These are phyloP conservation scores for Pelargonium australe DNA, from an alignment of 441 rosid species.

Conservation along the genomic window DNA sequence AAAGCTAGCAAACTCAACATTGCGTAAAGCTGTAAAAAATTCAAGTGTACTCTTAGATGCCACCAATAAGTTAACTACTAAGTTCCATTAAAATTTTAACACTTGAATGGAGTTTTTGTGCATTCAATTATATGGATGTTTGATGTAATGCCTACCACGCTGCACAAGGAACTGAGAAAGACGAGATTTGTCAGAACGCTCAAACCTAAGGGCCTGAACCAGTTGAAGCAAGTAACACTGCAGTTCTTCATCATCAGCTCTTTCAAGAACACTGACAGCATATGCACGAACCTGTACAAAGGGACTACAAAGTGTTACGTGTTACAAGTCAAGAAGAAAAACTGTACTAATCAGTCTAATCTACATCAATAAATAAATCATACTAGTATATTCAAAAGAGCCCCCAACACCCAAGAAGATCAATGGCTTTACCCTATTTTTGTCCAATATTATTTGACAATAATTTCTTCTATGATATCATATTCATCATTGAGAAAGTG, in stretches of 20 bases:
- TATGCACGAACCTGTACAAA: slow-evolving; percentile 89
- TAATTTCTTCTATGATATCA: not conserved
- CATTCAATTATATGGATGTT: slow-evolving; percentile 1
- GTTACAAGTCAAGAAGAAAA: slow-evolving; percentile 3
- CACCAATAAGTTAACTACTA: slow-evolving; percentile 17
- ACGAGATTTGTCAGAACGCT: slow-evolving; percentile 87
- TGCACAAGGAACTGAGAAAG: slow-evolving; percentile 92
- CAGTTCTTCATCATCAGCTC: slow-evolving; percentile 98
- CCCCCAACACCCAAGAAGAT: not conserved
- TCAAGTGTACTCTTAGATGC: slow-evolving; percentile 26
- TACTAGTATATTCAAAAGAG: not conserved
- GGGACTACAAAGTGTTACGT: slow-evolving; percentile 14
- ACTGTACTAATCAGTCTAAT: not conserved
- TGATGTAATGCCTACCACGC: slow-evolving; percentile 54
- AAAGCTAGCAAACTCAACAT: slow-evolving; percentile 91
- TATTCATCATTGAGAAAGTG: not conserved
- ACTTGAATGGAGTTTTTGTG: not conserved
- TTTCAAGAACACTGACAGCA: slow-evolving; percentile 94
- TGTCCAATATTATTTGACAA: not conserved
- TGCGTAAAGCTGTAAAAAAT: slow-evolving; percentile 57
- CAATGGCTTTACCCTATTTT: not conserved
- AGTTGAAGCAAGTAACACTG: slow-evolving; percentile 96
- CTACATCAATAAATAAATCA: slow-evolving; percentile 1
- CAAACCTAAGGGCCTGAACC: slow-evolving; percentile 98
- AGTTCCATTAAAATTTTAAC: slow-evolving; percentile 8